Conservation (phyloP, 2,329 filamentous ascomycete species). For the Aspergillus sp. region DNA sequence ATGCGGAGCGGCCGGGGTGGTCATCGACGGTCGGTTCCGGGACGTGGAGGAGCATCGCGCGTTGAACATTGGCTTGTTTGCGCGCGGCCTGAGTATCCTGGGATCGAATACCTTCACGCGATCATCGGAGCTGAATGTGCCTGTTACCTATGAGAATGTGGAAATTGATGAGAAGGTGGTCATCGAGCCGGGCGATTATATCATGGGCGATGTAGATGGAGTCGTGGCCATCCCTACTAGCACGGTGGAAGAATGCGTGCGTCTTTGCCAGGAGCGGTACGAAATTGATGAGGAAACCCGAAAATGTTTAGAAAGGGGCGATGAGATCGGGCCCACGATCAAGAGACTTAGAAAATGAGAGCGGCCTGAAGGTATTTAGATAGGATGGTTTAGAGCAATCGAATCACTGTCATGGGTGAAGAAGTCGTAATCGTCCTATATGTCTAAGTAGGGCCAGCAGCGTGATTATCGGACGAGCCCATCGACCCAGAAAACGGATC, state of each 20-base stretch:
- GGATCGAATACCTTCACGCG: too few species aligned
- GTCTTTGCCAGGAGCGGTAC: constrained; percentile 32
- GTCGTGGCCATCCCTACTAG: constrained; percentile 20
- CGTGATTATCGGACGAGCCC: too few species aligned
- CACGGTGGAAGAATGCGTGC: constrained; percentile 30
- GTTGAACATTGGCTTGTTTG: too few species aligned
- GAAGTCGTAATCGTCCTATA: too few species aligned
- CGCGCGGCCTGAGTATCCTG: too few species aligned
- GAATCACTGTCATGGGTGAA: too few species aligned
- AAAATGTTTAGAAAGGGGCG: constrained; percentile 28
- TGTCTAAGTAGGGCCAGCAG: too few species aligned
- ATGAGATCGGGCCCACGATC: constrained; percentile 17
- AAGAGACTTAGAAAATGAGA: too few species aligned
- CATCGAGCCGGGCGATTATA: constrained; percentile 36
- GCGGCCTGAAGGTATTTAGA: too few species aligned
- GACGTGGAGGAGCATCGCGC: too few species aligned
- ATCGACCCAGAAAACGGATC: background rate
- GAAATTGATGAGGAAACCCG: constrained; percentile 38
- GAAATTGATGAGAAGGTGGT: constrained; percentile 21
- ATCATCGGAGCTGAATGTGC: too few species aligned
- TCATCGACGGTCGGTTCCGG: constrained; percentile 14
- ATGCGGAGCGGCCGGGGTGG: constrained; percentile 36
- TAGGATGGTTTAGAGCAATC: too few species aligned
- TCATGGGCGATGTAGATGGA: constrained; percentile 36
- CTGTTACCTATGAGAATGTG: constrained; percentile 10